Percentiles rank a stretch among this genome's conserved stretches.
These are phyloP conservation scores for Xerocomellus amylosporus DNA, from an alignment of 768 basidiomycete genomes.

Conservation along the genomic window DNA sequence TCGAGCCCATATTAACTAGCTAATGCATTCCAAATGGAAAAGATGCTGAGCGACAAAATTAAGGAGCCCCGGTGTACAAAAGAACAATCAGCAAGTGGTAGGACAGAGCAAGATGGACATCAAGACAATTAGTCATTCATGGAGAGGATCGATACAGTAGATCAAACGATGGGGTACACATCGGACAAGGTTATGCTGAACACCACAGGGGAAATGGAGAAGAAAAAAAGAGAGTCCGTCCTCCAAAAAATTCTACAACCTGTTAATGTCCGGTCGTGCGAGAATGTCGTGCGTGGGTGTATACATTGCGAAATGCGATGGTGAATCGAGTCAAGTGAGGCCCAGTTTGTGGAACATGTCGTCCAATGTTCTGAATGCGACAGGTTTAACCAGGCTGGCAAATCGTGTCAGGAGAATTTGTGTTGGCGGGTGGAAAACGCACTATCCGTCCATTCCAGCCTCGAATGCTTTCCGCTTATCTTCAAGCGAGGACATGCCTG, in stretches of 20 bases:
- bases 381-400: slow-evolving; percentile 85
- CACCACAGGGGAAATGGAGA: not conserved
- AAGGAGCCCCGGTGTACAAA: not conserved
- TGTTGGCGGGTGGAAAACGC: slow-evolving; percentile 34
- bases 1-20: not conserved
- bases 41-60: not conserved
- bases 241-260: slow-evolving; percentile 4
- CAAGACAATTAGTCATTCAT: not conserved
- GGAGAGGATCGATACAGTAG: slow-evolving; percentile 10
- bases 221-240: not conserved
- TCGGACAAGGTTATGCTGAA: slow-evolving; percentile 4
- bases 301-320: slow-evolving; percentile 14
- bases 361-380: slow-evolving; percentile 89
- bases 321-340: slow-evolving; percentile 33
- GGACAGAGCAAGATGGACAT: slow-evolving; percentile 11
- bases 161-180: not conserved
- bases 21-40: slow-evolving; percentile 12
- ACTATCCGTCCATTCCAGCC: slow-evolving; percentile 96
- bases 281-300: not conserved
- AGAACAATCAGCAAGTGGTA: not conserved
- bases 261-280: slow-evolving; percentile 11
- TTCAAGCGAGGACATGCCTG: slow-evolving; percentile 90
- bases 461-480: slow-evolving; percentile 90
- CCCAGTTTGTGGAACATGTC: slow-evolving; percentile 78
- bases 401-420: not conserved